Evolutionary conservation across 2,329 filamentous ascomycete species (phyloP).

Genomic region (Coleophoma cylindrospora): DNA sequence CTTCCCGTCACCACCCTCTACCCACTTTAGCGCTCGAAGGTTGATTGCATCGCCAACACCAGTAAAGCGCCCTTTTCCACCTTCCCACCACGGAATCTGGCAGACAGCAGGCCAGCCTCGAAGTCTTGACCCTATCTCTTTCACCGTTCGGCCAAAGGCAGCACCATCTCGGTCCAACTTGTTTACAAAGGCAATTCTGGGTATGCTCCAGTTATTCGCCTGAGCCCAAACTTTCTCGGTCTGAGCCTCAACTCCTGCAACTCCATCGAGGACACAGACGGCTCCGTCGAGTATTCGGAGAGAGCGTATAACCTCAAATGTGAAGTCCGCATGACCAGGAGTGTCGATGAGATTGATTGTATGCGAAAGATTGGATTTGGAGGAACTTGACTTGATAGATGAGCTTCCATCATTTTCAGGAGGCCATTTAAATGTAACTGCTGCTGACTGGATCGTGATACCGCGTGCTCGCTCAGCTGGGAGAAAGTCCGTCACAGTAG

Average conservation of each 20-base stretch:
- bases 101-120: constrained; percentile 85
- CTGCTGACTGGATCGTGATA: constrained; percentile 96
- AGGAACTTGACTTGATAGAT: constrained; percentile 29
- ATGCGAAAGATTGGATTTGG: constrained; percentile 52
- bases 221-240: constrained; percentile 96
- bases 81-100: constrained; percentile 91
- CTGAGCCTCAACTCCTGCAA: constrained; percentile 92
- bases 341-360: constrained; percentile 93
- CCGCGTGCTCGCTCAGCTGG: constrained; percentile 87
- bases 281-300: constrained; percentile 83
- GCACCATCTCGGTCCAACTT: constrained; percentile 82
- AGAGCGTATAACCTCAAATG: constrained; percentile 91
- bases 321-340: constrained; percentile 94
- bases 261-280: constrained; percentile 88
- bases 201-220: constrained; percentile 79
- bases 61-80: constrained; percentile 65
- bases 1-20: constrained; percentile 60
- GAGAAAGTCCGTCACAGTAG: constrained; percentile 94
- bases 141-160: constrained; percentile 76
- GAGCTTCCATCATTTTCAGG: constrained; percentile 32
- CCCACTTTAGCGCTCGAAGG: constrained; percentile 71
- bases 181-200: constrained; percentile 76
- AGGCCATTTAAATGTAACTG: constrained; percentile 94
- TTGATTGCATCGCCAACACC: constrained; percentile 83
- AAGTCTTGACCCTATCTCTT: constrained; percentile 76